phyloP scores from a whole-genome alignment of 2,329 filamentous ascomycete species.

The Nannizziopsis barbatae region DNA sequence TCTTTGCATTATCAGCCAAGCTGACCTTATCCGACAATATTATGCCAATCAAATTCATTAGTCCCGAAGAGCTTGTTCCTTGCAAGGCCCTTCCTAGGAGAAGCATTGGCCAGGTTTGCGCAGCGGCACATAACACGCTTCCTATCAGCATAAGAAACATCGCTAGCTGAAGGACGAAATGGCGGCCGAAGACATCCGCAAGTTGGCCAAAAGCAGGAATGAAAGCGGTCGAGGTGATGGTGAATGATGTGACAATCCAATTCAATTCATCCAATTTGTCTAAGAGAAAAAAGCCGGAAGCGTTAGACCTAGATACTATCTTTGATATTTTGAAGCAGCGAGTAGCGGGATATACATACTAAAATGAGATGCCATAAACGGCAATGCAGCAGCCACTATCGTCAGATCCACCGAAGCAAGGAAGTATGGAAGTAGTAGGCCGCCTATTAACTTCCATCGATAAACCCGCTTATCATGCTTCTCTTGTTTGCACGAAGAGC shows the following conservation, averaged over 20 bases:
- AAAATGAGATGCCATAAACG: conserved; percentile 55
- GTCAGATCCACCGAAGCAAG: conserved; percentile 54
- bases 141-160: conserved; percentile 50
- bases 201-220: conserved; percentile 56
- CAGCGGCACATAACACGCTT: conserved; percentile 50
- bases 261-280: conserved; percentile 49
- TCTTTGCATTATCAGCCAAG: conserved; percentile 50
- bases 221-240: conserved; percentile 55
- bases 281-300: conserved; percentile 16
- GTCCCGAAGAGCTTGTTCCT: conserved; percentile 50
- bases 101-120: conserved; percentile 47
- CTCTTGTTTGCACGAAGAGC: conserved; percentile 24
- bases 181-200: conserved; percentile 54
- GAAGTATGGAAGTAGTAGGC: conserved; percentile 50
- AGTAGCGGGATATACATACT: conserved; percentile 29
- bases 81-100: conserved; percentile 54
- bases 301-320: background rate
- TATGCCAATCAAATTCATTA: conserved; percentile 50
- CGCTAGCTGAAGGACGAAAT: conserved; percentile 47
- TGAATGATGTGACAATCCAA: conserved; percentile 61
- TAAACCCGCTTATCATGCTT: conserved; percentile 34
- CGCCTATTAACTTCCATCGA: conserved; percentile 49
- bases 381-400: conserved; percentile 50
- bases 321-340: background rate
- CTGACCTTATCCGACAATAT: conserved; percentile 56